Evolutionary conservation across 306 rosid genomes (phyloP), one percentile per base, ranked within the genome.

Genomic region (Boehmeria nivea): DNA sequence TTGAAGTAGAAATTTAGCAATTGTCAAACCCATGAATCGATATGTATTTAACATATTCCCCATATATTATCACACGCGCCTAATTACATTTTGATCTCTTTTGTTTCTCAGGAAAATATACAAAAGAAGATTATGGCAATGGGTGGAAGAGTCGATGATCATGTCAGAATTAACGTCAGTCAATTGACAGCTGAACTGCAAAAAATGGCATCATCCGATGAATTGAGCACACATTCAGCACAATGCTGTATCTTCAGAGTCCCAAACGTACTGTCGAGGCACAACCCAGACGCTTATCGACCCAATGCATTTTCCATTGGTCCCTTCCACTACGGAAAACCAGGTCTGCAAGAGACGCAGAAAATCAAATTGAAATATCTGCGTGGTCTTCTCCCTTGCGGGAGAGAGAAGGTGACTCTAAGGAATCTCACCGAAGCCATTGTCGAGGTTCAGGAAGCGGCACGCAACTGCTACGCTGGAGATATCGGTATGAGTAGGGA

Each of bases 201-300:
- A n/a, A n/a, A n/a, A n/a, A n/a, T n/a, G n/a, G n/a, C n/a, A n/a
- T n/a, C n/a, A n/a, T n/a, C n/a, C n/a, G n/a, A n/a, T n/a, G n/a
- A n/a, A n/a, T n/a, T n/a, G n/a, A n/a, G n/a, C n/a, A n/a, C n/a
- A n/a, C n/a, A n/a, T n/a, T n/a, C n/a, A n/a, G n/a, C n/a, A n/a
- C n/a, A n/a, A n/a, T 40, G 45, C 17, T 40, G 76, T 38, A 71
- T 64, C 57, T 71, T 63, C 71, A 19, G 47, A 44, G 40, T 48
- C 28, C 76, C 65, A 1, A 2, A 1, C 13, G n/a, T 49, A 28
- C 52, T 70, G n/a, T 10, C 23, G 4, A 2, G 13, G 0, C 7
- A 23, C 15, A 51, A 43, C 0, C 3, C 9, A 15, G 10, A 58
- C 10, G 62, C 61, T 10, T 58, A 63, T 13, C 12, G 4, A 6